Base-by-base conservation (phyloP, 352 stramenopile species). In the Phytophthora sp. region DNA sequence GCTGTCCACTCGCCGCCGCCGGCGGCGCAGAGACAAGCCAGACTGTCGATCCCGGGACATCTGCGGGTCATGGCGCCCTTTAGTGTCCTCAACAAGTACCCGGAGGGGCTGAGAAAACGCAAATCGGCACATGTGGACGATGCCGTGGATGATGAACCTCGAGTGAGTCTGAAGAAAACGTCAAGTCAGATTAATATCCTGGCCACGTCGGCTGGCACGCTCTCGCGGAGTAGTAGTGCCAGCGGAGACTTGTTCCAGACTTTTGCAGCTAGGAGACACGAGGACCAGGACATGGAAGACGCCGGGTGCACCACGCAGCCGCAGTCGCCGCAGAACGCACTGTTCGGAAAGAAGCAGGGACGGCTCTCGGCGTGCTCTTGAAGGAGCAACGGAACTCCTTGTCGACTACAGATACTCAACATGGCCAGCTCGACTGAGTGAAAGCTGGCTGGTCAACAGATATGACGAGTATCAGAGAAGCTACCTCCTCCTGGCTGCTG, bases 41-140 rank as follows among this genome's bases (percentile, higher is more conserved):
- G 74, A 48, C 39, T 89, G 35, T 88, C 78, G 15, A 87, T 88
- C 50, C 79, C 78, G 10, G 72, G 74, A 2, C 78, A 92, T 55
- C 62, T 92, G 31, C 72, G 77, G 3, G 60, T 74, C 24, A 37
- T 69, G 49, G 86, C 82, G 35, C 71, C 79, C 8, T 87, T 89
- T 49, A 85, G 67, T 59, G 72, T 87, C 45, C 63, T 89, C 17
- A 88, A 55, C 27, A 87, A 86, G 51, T 84, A 79, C 21, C 83
- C 83, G 1, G 83, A 92, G 56, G 84, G 86, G 5, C 59, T 92
- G 38, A 74, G 82, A 11, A 94, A 94, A 65, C 80, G 86, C 42
- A 94, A 94, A 65, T 92, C 80, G 26, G 62, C 79, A 18, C 75
- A 89, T 52, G 76, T 91, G 30, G 74, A 83, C n/a, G 69, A 69